Evolutionary conservation across 2,329 filamentous ascomycete species (phyloP), one percentile per base, ranked within the genome.

Genomic region (Colletotrichum australisinense): DNA sequence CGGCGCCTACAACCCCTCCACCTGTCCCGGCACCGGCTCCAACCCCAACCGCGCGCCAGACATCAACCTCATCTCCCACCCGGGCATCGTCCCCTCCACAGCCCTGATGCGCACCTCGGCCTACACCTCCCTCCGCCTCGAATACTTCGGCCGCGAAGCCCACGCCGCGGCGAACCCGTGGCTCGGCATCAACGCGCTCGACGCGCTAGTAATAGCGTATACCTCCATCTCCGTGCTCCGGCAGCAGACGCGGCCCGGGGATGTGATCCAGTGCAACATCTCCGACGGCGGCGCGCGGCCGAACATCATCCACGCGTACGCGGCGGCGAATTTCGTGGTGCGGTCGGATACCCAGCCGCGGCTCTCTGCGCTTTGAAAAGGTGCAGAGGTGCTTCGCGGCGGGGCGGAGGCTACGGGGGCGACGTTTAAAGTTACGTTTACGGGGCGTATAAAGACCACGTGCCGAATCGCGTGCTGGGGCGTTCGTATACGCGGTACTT

Each of bases 101-200:
- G 86, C 87, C 0, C 81, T 89, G 5, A 86, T 88, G 70, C 83
- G 86, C 2, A 90, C 88, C 0, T 85, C 87, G 4, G 88, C 88
- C 5, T 90, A 87, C 75, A 77, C 81, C 5, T 81, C 83, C 55
- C 84, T 90, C 74, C 84, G 83, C 24, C 88, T 87, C 0, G 86
- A 86, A 19, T 91, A 89, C 74, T 84, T 84, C 1, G 90, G 90
- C 1, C 85, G 84, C 63, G 86, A 86, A 68, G 88, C 90, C 0
- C 89, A 91, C 75, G 89, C 89, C 0, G 89, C 87, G 0, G 86
- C 86, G 3, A 86, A 83, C n/a, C 90, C 89, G 0, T 91, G 89
- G 89, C 83, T 88, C 5, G 90, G 90, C 0, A 84, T 88, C 75
- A 91, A 92, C 76, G 89, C 90, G 0, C 84, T 91, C 0, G 90